phyloP scores from a whole-genome alignment of 2,329 filamentous ascomycete species.

The Clathrospora elynae region DNA sequence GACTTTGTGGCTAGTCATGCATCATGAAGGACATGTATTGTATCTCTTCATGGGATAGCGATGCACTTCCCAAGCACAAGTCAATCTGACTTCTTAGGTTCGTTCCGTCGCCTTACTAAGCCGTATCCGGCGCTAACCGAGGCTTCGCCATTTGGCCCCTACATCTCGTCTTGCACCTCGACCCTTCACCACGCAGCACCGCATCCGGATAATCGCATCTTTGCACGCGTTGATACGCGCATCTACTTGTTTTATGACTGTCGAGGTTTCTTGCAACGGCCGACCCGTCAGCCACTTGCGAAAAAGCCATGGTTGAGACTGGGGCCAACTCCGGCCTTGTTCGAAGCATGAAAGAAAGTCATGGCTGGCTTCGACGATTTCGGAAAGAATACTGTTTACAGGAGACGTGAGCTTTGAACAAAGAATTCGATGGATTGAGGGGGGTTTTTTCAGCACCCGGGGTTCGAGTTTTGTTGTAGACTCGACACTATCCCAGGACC shows the following conservation, averaged over 20 bases:
- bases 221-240: background rate
- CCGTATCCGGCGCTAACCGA: background rate
- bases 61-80: too few species aligned
- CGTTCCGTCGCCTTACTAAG: too few species aligned
- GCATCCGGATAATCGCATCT: background rate
- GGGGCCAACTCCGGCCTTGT: constrained; percentile 1
- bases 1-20: too few species aligned
- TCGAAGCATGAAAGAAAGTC: background rate
- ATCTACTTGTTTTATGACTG: background rate
- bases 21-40: too few species aligned
- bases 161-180: background rate
- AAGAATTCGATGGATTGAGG: background rate
- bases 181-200: background rate
- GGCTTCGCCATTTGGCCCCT: too few species aligned
- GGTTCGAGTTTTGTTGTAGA: background rate
- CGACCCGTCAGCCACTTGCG: background rate
- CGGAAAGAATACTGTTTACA: background rate
- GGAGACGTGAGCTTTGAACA: background rate
- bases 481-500: background rate
- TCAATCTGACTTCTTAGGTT: too few species aligned
- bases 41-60: too few species aligned
- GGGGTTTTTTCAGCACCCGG: background rate
- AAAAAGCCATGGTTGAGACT: background rate
- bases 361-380: background rate
- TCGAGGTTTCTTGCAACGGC: too few species aligned